Conservation (phyloP, 169 alveolate genomes). For the Eimeria mitis region DNA sequence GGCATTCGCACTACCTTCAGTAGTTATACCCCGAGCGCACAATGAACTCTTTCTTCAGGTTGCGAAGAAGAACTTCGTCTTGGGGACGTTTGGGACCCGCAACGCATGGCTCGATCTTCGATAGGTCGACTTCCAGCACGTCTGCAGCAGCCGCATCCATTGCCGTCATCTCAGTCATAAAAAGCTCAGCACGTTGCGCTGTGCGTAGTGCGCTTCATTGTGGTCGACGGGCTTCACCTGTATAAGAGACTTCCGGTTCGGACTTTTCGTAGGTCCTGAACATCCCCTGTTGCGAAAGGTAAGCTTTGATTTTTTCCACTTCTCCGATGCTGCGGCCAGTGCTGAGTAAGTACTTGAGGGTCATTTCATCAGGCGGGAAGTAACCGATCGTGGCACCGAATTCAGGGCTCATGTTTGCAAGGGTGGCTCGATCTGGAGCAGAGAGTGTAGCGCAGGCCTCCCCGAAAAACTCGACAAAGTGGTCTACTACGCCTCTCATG, state of each 20-base stretch:
- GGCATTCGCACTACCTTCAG: neutral
- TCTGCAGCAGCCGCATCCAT: conserved; percentile 85
- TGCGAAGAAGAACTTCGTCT: conserved; percentile 94
- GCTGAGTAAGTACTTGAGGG: conserved; percentile 92
- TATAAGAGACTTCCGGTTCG: conserved; percentile 86
- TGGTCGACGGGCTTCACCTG: conserved; percentile 19
- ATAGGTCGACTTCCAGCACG: conserved; percentile 92
- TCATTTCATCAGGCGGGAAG: conserved; percentile 97
- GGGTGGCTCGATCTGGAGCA: conserved; percentile 97
- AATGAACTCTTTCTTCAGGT: conserved; percentile 93
- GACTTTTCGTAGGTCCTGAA: conserved; percentile 86
- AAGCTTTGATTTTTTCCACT: conserved; percentile 92
- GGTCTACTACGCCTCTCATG: conserved; percentile 98
- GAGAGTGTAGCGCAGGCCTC: conserved; percentile 93
- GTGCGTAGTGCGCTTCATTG: neutral
- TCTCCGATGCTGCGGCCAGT: conserved; percentile 95
- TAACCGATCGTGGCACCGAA: conserved; percentile 99
- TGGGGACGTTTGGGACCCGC: conserved; percentile 99
- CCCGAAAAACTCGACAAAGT: conserved; percentile 98
- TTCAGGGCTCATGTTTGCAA: conserved; percentile 99
- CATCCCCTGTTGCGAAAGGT: conserved; percentile 90
- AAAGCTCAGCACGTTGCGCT: neutral
- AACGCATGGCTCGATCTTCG: conserved; percentile 95
- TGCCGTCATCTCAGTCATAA: neutral
- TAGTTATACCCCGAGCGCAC: neutral